Base-by-base conservation (phyloP, 2,329 filamentous ascomycete species). In the Aspergillus fumigatus region DNA sequence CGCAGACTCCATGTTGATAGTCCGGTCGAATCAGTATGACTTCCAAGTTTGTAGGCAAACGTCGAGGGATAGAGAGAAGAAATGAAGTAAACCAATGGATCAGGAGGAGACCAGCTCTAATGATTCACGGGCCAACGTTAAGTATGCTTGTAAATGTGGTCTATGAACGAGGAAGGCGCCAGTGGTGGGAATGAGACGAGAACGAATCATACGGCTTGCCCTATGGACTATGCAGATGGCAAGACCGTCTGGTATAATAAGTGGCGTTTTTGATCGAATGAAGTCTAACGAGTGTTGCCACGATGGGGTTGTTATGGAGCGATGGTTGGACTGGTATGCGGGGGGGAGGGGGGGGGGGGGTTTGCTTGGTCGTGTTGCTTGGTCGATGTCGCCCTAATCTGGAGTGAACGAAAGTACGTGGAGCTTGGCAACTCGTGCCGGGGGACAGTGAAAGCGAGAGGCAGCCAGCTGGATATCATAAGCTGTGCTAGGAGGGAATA, bases 1-100 rank as follows among this genome's bases (percentile, higher is more conserved):
- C 14, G 59, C 50, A 9, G 47, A 47, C 26, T 63, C 62, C 62
- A 65, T 65, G 48, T 4, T 61, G 52, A 23, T 2, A 17, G 43
- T 23, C 43, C 47, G 49, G 41, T 41, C 19, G 40, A 32, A 49
- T 26, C 45, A 38, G 32, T 17, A 5, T 17, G 32, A 38, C 2
- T 7, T 38, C 14, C 26, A 6, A 47, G 43, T 26, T 11, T 47
- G 23, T 14, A 25, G 4, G 19, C 41, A 45, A 4, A 8, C 1
- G 41, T 45, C 9, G 21, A 45, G 10, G 8, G 11, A 11, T 23
- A 45, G 14, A 17, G 32, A 38, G 32, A 38, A 17, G 5, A 17
- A 17, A 17, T 17, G 2, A 38, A n/a, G 32, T 17, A 17, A 17
- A 6, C 32, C 2, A 14, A 38, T 38, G 5, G 4, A 25, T 23